Conservation (phyloP, 2,329 filamentous ascomycete genomes). For the Arthrobotrys megalospora region DNA sequence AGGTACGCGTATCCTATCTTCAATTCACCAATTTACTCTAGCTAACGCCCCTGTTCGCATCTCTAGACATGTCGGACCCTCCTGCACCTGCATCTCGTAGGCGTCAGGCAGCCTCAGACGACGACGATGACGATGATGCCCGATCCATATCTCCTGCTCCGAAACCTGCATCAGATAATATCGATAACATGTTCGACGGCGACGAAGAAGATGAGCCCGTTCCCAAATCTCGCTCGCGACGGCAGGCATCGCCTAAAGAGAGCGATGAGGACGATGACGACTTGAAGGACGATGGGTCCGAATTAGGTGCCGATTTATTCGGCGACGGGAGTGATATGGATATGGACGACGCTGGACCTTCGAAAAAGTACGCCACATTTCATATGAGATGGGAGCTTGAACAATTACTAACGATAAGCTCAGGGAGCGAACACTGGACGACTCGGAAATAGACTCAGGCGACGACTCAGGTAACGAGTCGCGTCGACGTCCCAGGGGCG, state of each 20-base stretch:
- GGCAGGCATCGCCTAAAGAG: constrained; percentile 40
- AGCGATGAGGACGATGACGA: constrained; percentile 48
- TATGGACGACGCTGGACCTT: constrained; percentile 37
- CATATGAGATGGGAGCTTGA: neutral
- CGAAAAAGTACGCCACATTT: constrained; percentile 30
- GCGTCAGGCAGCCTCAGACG: constrained; percentile 40
- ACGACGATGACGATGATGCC: constrained; percentile 47
- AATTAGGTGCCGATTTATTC: constrained; percentile 43
- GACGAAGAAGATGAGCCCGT: constrained; percentile 50
- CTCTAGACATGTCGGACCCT: constrained; percentile 43
- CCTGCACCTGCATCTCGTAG: constrained; percentile 36
- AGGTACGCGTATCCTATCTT: constrained; percentile 44
- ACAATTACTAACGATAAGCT: constrained; percentile 18
- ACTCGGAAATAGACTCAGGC: constrained; percentile 46
- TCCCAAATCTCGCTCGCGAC: constrained; percentile 48
- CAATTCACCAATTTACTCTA: neutral
- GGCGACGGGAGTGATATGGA: constrained; percentile 47
- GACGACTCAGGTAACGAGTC: constrained; percentile 48
- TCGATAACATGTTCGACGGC: constrained; percentile 43
- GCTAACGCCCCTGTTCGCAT: constrained; percentile 14
- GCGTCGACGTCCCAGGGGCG: constrained; percentile 32
- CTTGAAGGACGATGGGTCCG: constrained; percentile 37
- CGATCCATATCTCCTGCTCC: constrained; percentile 61
- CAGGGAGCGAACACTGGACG: constrained; percentile 35
- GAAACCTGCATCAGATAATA: constrained; percentile 61